A percentile compares a stretch with the other conserved stretches of the same genome.
These are phyloP conservation scores for Saccharomyces mikatae DNA, from an alignment of 805 yeast species.

Conservation along the genomic window DNA sequence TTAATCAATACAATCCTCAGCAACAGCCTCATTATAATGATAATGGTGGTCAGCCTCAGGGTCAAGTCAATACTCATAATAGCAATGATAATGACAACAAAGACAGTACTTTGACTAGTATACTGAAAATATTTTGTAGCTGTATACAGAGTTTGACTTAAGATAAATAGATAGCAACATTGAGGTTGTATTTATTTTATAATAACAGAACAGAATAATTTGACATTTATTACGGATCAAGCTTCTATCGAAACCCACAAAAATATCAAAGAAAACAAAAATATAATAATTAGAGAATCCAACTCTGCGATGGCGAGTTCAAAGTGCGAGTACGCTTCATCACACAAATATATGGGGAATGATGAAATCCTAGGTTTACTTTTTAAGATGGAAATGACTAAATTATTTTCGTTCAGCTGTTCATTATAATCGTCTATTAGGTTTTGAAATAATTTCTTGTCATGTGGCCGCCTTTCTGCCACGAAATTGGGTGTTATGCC, in stretches of 20 bases:
- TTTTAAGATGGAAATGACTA: background rate
- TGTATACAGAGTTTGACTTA: constrained; percentile 25
- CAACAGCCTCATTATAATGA: constrained; percentile 17
- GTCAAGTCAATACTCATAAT: constrained; percentile 21
- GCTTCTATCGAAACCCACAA: background rate
- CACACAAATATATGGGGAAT: background rate
- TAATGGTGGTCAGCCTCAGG: constrained; percentile 22
- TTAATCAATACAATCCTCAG: constrained; percentile 1
- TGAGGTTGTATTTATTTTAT: background rate
- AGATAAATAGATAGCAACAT: background rate
- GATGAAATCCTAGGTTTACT: background rate
- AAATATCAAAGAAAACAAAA: background rate
- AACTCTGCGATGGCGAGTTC: background rate
- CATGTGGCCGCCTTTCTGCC: background rate
- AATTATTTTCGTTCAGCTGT: background rate
- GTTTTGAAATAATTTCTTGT: background rate
- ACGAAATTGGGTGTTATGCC: background rate
- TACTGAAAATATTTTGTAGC: constrained; percentile 30
- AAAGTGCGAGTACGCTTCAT: background rate
- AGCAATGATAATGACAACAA: constrained; percentile 6
- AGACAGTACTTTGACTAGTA: constrained; percentile 12
- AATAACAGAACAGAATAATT: background rate
- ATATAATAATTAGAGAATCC: background rate
- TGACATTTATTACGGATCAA: background rate
- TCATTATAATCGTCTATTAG: background rate